Evolutionary conservation across 2,329 filamentous ascomycete genomes (phyloP), one percentile per base, ranked within the genome.

Genomic region (Fusarium transvaalense): DNA sequence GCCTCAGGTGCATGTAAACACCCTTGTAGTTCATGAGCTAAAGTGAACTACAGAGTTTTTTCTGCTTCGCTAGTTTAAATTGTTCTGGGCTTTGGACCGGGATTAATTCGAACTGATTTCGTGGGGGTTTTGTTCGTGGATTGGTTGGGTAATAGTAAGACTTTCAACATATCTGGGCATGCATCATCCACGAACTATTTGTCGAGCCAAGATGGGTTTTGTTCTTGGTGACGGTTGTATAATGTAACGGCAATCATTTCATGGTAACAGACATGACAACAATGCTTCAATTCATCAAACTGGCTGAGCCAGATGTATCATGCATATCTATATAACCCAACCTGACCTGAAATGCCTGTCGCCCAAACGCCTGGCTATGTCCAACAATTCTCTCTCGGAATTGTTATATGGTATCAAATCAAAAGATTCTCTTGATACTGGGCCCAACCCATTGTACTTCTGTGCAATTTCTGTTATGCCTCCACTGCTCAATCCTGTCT

Each of bases 401-500:
- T 46, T 41, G 54, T 39, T 17, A 21, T 43, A 21, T 21, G 34
- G 58, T 62, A 31, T 37, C 35, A 21, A 38, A 56, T 75, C 51
- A 75, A 56, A 75, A 75, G 39, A 75, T 70, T 47, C 74, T 63
- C 61, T 72, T 73, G 35, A 72, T 75, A 53, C 76, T 78, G 10
- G 76, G 75, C n/a, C 74, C 74, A 17, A 78, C 76, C 76, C 76
- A 78, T 55, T 77, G 74, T 10, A 76, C 76, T 42, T 69, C 68
- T 39, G 72, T 56, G 38, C 76, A 78, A 25, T 71, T 69, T 32
- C 67, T 72, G 23, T 63, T 66, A 6, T 65, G 53, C 53, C 63
- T 71, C 73, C 75, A 78, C 37, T 71, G 54, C 19, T 68, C 61
- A 31, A 78, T 72, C 7, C 74, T 68, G 7, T 69, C 66, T 3